A percentile compares a stretch with the other conserved stretches of the same genome.
These are phyloP conservation scores for Fusarium pseudograminearum DNA, from an alignment of 2,329 filamentous ascomycete genomes.

Conservation along the genomic window DNA sequence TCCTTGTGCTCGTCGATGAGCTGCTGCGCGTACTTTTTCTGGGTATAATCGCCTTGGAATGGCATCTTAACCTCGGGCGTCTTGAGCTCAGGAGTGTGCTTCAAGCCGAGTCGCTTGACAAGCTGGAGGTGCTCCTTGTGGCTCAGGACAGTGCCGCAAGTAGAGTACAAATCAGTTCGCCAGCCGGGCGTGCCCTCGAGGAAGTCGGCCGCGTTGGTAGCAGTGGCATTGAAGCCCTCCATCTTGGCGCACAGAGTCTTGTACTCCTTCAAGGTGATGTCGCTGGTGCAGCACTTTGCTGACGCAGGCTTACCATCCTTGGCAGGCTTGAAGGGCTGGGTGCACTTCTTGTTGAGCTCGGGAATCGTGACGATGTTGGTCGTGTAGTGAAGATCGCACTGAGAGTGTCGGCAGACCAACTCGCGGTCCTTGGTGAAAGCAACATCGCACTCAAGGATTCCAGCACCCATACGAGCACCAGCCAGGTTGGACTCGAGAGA, in stretches of 20 bases:
- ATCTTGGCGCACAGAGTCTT: constrained; percentile 77
- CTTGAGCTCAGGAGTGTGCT: constrained; percentile 77
- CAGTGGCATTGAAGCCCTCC: constrained; percentile 71
- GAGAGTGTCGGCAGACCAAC: constrained; percentile 76
- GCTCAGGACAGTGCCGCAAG: constrained; percentile 71
- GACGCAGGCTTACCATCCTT: constrained; percentile 62
- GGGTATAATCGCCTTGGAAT: constrained; percentile 72
- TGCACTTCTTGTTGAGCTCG: constrained; percentile 73
- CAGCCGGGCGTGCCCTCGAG: constrained; percentile 69
- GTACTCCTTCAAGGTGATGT: constrained; percentile 76
- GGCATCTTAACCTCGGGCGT: constrained; percentile 77
- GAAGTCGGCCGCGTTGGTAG: constrained; percentile 68
- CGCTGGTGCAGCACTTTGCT: constrained; percentile 77
- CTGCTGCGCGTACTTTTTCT: constrained; percentile 73
- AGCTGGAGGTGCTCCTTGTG: constrained; percentile 72
- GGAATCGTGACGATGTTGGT: constrained; percentile 74
- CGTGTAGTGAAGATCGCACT: constrained; percentile 76
- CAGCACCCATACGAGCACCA: constrained; percentile 75
- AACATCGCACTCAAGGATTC: constrained; percentile 76
- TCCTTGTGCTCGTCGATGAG: constrained; percentile 70
- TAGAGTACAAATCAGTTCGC: constrained; percentile 74
- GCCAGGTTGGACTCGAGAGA: constrained; percentile 69
- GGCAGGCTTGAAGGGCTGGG: constrained; percentile 69
- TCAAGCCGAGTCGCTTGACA: constrained; percentile 67
- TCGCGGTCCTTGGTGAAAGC: constrained; percentile 73